Percentiles rank a stretch among this genome's conserved stretches.
phyloP scores from a whole-genome alignment of 306 rosid species.

The Crotalaria pallida region DNA sequence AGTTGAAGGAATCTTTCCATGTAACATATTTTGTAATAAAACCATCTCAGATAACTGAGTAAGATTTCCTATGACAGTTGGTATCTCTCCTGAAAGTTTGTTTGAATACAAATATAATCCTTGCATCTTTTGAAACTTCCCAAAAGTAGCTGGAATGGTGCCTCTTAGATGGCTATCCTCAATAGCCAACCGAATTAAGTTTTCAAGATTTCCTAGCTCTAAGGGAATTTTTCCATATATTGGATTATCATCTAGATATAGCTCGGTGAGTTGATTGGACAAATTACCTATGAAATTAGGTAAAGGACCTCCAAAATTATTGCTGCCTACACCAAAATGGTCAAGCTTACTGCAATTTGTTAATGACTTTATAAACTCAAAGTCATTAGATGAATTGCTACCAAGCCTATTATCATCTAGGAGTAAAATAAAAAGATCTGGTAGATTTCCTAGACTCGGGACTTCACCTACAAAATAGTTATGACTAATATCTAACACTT shows the following conservation, averaged over 20 bases:
- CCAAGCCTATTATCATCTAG: neutral
- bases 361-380: neutral
- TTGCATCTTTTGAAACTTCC: neutral
- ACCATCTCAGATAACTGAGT: neutral
- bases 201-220: neutral
- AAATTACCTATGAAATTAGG: slow-evolving; percentile 8
- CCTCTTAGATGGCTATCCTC: neutral
- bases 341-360: neutral
- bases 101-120: neutral
- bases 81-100: neutral
- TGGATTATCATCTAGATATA: neutral
- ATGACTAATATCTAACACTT: neutral
- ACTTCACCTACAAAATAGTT: neutral
- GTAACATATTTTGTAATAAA: neutral
- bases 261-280: neutral
- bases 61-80: slow-evolving; percentile 13
- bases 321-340: rapidly evolving
- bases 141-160: neutral
- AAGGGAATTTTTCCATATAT: neutral
- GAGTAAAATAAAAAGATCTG: neutral
- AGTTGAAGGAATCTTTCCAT: slow-evolving; percentile 15
- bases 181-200: neutral
- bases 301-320: slow-evolving; percentile 25
- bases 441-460: neutral
- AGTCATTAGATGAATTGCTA: neutral